Evolutionary conservation across 768 basidiomycete species (phyloP).

Genomic region (Xerocomellus chrysenteron): DNA sequence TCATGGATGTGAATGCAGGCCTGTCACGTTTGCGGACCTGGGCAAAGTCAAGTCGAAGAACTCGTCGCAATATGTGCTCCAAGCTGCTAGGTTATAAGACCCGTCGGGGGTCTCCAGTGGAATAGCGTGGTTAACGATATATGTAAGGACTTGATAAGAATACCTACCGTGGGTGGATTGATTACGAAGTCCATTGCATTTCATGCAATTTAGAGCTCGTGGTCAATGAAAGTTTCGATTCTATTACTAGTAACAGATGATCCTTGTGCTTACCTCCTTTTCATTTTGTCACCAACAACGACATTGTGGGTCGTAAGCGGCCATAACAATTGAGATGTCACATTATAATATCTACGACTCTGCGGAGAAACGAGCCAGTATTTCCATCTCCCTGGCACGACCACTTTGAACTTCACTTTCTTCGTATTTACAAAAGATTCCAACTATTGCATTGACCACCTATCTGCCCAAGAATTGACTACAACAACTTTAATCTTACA

Average conservation of each 20-base stretch:
- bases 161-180: neutral
- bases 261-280: neutral
- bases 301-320: neutral
- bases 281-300: neutral
- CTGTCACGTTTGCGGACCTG: conserved; percentile 61
- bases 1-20: conserved; percentile 66
- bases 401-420: too few relatives aligned
- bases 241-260: neutral
- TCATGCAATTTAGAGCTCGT: neutral
- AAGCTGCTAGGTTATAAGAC: conserved; percentile 39
- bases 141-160: neutral
- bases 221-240: neutral
- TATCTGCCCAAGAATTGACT: neutral
- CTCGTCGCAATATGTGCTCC: conserved; percentile 45
- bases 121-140: too few relatives aligned
- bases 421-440: too few relatives aligned
- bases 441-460: neutral
- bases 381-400: too few relatives aligned
- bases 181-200: neutral
- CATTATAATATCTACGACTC: too few relatives aligned
- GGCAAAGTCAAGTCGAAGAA: conserved; percentile 75
- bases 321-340: too few relatives aligned
- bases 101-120: too few relatives aligned
- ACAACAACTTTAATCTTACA: neutral
- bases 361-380: too few relatives aligned